Evolutionary conservation across 2,329 filamentous ascomycete genomes (phyloP), one percentile per base, ranked within the genome.

Genomic region (Didymella arachidicola): DNA sequence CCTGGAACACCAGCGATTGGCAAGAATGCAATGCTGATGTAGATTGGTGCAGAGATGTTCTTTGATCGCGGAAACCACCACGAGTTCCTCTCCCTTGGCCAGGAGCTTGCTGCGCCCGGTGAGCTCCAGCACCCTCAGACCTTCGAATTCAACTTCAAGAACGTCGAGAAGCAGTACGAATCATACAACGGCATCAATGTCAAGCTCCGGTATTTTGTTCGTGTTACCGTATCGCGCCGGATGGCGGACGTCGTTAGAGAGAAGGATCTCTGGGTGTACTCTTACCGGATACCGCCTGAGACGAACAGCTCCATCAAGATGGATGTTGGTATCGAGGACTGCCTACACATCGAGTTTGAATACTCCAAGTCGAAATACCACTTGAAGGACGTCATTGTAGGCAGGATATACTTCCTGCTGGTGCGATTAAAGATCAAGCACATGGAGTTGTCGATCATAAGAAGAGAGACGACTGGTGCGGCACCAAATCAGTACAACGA

Each of bases 111-210:
- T 18, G 93, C 95, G 18, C 95, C 95, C 2, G 95, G 95, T 78
- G 95, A 99, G 82, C 90, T 99, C 57, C 95, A 98, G 77, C 96
- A 99, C 80, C 95, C 95, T 42, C 95, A 99, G 82, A 97, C 93
- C 47, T 97, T 97, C 79, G 92, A 96, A 68, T 99, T 99, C 87
- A 96, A 97, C 83, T 99, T 99, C 87, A 98, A 98, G 80, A 99
- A 98, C 79, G 93, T 99, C 72, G 95, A 99, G 86, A 99, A 99
- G 84, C 93, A 96, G 79, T 99, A 99, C 84, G 96, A 99, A 81
- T 97, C 93, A 66, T 99, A 99, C 85, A 96, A 97, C 77, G 95
- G 95, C 75, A 99, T 99, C 87, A 99, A 99, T 77, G 95, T 99
- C 73, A 96, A 97, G 83, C 86, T 99, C 77, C 93, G 95, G 69